Base-by-base conservation (phyloP, 2,329 filamentous ascomycete genomes). In the Sporothrix globosa region DNA sequence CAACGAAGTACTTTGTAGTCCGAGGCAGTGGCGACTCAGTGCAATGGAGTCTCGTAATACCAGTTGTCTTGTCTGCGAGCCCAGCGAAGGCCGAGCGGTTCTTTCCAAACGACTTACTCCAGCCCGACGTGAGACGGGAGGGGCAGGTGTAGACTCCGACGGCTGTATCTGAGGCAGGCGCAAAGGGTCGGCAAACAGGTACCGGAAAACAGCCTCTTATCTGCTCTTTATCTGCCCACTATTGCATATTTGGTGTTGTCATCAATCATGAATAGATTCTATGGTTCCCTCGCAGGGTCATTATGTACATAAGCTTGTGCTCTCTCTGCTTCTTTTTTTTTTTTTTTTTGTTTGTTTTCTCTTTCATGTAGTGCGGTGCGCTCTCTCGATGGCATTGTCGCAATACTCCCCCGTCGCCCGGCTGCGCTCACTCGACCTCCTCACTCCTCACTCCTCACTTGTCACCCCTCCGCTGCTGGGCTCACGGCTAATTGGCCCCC, bases 221-320 rank as follows among this genome's bases (percentile, higher is more conserved):
- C 13, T 30, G n/a, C 44, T 53, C 50, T 53, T 11, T 24, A 14
- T 34, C 13, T 34, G 4, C 34, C 34, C 1, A 34, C 3, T 61
- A 6, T 46, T 44, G 14, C 14, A 24, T n/a, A 24, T 19, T 39
- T n/a, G 17, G 9, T 19, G 9, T 44, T 34, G 21, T 65, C 61
- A 14, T 65, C 44, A 65, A 48, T 65, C 61, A 11, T 50, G 24
- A 34, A 34, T 34, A 17, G 11, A 65, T 65, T 65, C n/a, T 39
- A 46, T 65, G 9, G 41, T 50, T 50, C 41, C 24, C 44, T 34
- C 46, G 48, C 17, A 24, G 58, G 39, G 52, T 46, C n/a, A 46
- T 65, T 65, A 50, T 65, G 24, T 65, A 65, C 7, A 6, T 44
- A 44, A 44, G 14, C 41, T 14, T 13, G 41, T 17, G 9, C 14